Base-by-base conservation (phyloP, 495 filamentous ascomycete species). In the Darksidea phi region DNA sequence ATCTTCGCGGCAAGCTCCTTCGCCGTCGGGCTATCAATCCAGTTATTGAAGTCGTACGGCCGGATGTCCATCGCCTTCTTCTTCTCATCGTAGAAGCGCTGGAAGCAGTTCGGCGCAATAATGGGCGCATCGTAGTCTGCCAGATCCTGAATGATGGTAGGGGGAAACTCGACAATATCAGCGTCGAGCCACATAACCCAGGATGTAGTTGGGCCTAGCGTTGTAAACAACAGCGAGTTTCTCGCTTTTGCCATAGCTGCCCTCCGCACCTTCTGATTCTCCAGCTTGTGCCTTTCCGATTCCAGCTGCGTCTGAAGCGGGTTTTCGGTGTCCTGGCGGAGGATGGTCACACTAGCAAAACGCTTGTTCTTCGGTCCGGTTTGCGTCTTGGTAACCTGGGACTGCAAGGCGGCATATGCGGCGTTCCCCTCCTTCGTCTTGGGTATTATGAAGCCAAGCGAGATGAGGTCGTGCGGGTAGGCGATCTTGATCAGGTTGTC, bases 171-270 rank as follows among this genome's bases (percentile, higher is more conserved):
- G 63, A 97, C 66, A 63, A 98, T 89, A 68, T 98, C 94, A 24
- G 87, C 82, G 69, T 98, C 94, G 24, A 98, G 77, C 94, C 94
- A 98, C 50, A 98, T 79, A 23, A 98, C 92, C 94, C 94, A 98
- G 6, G 89, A 89, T 0, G 91, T 97, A 17, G 83, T 80, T n/a
- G 91, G 91, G 2, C 94, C 95, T 12, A 98, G 79, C 0, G 93
- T 97, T n/a, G 95, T 97, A 76, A 97, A 98, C 57, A 98, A 79
- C 21, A 98, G 80, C 45, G 89, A 93, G 68, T 98, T 98, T 28
- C 94, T 84, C 32, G 94, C 95, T 58, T 88, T 87, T 59, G 88
- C 84, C 94, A 98, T 98, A 13, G 89, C 88, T 48, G 90, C 87
- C 37, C 94, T 84, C 1, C 94, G 85, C 28, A 76, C 78, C 72